phyloP scores from a whole-genome alignment of 352 stramenopile species.

The Halophytophthora polymorphica region DNA sequence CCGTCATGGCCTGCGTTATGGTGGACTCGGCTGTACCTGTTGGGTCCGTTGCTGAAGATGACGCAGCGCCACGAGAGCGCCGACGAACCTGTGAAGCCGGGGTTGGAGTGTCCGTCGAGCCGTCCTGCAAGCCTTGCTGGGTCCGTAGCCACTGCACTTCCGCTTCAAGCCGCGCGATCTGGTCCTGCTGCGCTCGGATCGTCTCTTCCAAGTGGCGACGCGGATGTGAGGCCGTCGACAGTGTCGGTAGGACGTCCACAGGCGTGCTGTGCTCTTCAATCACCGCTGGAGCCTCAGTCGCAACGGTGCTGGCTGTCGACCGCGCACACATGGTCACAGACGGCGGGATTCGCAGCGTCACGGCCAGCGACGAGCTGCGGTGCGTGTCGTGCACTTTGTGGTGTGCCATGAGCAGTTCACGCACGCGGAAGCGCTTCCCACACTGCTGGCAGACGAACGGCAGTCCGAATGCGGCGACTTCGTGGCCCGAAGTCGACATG shows the following conservation, averaged over 20 bases:
- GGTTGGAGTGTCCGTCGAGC: constrained; percentile 8
- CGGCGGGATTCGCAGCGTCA: no score
- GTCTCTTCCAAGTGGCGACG: constrained; percentile 29
- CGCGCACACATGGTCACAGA: no score
- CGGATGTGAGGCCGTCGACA: constrained; percentile 6
- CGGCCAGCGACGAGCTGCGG: no score
- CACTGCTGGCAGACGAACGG: constrained; percentile 24
- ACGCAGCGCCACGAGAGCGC: no score
- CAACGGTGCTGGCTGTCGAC: constrained; percentile 3
- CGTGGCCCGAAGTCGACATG: neutral
- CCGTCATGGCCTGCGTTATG: constrained; percentile 24
- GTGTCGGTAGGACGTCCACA: neutral
- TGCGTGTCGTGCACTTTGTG: constrained; percentile 17
- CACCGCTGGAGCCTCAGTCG: neutral
- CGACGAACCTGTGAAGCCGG: neutral
- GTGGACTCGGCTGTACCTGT: neutral
- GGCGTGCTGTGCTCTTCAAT: neutral
- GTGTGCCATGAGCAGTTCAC: constrained; percentile 29
- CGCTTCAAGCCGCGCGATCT: constrained; percentile 41
- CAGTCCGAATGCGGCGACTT: neutral
- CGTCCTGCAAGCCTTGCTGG: constrained; percentile 3
- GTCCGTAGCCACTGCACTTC: constrained; percentile 34
- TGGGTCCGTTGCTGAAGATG: neutral
- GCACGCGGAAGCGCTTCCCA: constrained; percentile 28
- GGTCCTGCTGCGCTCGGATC: constrained; percentile 39